Evolutionary conservation across 73 alveolate genomes (phyloP).

Genomic region (Stentor roeselii): DNA sequence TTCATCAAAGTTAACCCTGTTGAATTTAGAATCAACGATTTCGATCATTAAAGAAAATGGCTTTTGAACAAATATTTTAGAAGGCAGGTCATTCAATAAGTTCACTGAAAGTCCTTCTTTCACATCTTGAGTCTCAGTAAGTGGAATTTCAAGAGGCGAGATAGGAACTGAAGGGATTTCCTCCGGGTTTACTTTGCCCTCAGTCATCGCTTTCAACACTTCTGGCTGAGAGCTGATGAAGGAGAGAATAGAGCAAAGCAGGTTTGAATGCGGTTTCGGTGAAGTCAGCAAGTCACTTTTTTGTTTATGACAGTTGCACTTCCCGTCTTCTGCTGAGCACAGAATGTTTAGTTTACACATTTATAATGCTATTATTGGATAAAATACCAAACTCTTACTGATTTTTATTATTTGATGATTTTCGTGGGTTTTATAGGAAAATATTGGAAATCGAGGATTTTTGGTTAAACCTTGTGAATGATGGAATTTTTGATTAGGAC

Average conservation of each 20-base stretch:
- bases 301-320: background rate
- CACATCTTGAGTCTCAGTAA: background rate
- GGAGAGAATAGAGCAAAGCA: background rate
- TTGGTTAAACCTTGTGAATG: too few species aligned
- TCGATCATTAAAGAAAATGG: background rate
- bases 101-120: background rate
- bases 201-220: background rate
- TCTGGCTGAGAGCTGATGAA: background rate
- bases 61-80: background rate
- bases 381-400: too few species aligned
- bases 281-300: background rate
- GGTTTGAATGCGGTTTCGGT: background rate
- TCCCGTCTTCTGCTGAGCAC: background rate
- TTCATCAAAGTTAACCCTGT: background rate
- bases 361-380: too few species aligned
- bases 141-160: background rate
- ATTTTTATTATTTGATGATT: too few species aligned
- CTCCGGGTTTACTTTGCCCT: background rate
- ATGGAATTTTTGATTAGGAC: too few species aligned
- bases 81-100: background rate
- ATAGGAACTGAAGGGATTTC: background rate
- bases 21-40: background rate
- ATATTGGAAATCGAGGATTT: too few species aligned
- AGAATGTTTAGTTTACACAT: slow-evolving; percentile 2
- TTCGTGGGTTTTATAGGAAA: too few species aligned